Evolutionary conservation across 2,329 filamentous ascomycete species (phyloP), one percentile per base, ranked within the genome.

Genomic region (Sporothrix schenckii): DNA sequence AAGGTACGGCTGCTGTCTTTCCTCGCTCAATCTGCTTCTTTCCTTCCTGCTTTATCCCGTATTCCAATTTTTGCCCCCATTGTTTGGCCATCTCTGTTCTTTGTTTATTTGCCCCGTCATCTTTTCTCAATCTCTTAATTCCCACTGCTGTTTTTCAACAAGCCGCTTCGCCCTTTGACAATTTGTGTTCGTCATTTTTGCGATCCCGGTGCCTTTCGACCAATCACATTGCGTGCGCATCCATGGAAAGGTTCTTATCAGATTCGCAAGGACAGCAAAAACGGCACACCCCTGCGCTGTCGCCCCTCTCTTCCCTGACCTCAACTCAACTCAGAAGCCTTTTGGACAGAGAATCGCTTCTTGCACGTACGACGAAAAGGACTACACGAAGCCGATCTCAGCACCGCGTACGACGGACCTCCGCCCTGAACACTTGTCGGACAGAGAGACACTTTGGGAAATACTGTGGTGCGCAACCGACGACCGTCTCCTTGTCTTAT

Each of bases 221-320:
- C 72, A 74, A 74, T 74, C 72, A 72, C 53, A 69, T 27, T 3
- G 65, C 70, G 53, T 54, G 72, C 72, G 70, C 70, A 73, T 68
- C n/a, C 66, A 56, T 24, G 16, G 14, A 39, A 34, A 49, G 27
- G n/a, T 27, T 49, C 70, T 74, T 74, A 74, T 74, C 73, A 74
- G 73, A 74, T 74, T 73, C 65, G 68, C 63, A 71, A 47, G 30
- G 30, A 41, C n/a, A 41, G 24, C 27, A 34, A 34, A 63, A 70
- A 61, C 27, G 50, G 44, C 19, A 24, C 24, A 50, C 39, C 44
- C 41, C 21, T 21, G 34, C 24, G 39, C 34, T 9, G 9, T 60
- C 21, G 30, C 24, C 52, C 49, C 54, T 70, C 49, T 58, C 63
- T 49, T 58, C 47, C 67, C 24, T 68, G 7, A 27, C 34, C 34